Base-by-base conservation (phyloP, 495 filamentous ascomycete species). In the Elasticomyces elasticus region DNA sequence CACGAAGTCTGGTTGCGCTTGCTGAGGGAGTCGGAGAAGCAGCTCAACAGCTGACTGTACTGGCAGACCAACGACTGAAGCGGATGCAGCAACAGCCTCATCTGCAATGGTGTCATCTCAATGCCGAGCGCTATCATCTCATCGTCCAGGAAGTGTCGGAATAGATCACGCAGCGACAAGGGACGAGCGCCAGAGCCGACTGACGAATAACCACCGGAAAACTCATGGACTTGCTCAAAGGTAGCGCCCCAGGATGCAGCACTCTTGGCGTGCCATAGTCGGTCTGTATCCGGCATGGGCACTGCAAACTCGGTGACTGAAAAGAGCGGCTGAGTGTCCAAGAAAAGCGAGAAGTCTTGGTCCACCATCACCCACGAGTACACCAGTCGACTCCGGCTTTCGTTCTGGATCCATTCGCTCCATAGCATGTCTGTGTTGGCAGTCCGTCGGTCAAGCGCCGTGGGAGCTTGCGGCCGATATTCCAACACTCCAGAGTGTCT, bases 331-430 rank as follows among this genome's bases (percentile, higher is more conserved):
- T 71, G 71, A 6, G 71, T 73, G 56, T 85, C 81, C 58, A 82
- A 73, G 63, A 83, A 84, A 13, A 84, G 67, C 48, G 76, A 75
- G 23, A 83, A 69, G 55, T 84, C 81, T 61, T 82, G 79, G 60
- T 84, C 81, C 12, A 82, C 72, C 76, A 82, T 79, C 23, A 80
- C 76, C 71, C 79, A 83, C 33, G 79, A 81, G 62, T 85, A 82
- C 0, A 79, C 76, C 22, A 83, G 64, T 74, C 80, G 73, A 60
- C 79, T 80, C 56, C 73, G 67, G 28, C 70, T 74, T 61, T 84
- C 80, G n/a, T 73, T 67, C 52, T 75, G 63, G 43, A 76, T 65
- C 80, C 80, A 83, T 28, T 71, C 67, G 33, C 66, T 72, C 79
- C 80, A 84, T 60, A 53, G 71, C 25, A 35, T 64, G 52, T 81